Evolutionary conservation across 1,284 basidiomycete genomes (phyloP).

Genomic region (Farysia itapuensis): DNA sequence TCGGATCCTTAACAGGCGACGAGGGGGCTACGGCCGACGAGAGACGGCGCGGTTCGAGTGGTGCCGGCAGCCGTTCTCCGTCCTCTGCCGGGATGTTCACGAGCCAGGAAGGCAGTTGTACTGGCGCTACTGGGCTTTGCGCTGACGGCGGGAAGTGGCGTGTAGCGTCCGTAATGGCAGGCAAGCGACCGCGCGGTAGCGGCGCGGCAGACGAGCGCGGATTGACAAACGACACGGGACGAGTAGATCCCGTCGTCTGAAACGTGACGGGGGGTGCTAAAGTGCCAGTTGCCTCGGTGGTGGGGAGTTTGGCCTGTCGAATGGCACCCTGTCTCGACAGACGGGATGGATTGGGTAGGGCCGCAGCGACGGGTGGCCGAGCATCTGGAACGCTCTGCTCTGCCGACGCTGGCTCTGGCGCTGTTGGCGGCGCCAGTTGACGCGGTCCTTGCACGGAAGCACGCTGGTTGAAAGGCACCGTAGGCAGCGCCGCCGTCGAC

Average conservation of each 20-base stretch:
- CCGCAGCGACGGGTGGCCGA: too few relatives aligned
- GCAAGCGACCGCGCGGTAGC: slow-evolving; percentile 37
- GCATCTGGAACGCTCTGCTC: neutral
- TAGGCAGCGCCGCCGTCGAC: too few relatives aligned
- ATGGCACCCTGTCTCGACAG: slow-evolving; percentile 28
- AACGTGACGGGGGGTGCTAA: slow-evolving; percentile 1
- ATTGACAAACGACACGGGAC: slow-evolving; percentile 38
- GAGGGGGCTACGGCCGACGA: neutral
- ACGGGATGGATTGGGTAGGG: neutral
- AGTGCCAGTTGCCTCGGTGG: neutral
- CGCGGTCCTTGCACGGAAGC: neutral
- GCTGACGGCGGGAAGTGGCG: slow-evolving; percentile 48
- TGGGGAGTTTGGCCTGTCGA: slow-evolving; percentile 1
- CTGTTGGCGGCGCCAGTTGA: neutral
- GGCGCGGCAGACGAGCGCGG: slow-evolving; percentile 43
- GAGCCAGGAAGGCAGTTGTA: slow-evolving; percentile 26
- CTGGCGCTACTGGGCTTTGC: slow-evolving; percentile 6
- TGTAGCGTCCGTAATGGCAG: slow-evolving; percentile 47
- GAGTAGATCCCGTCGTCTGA: neutral
- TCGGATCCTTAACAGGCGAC: slow-evolving; percentile 3
- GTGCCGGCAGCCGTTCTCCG: slow-evolving; percentile 15
- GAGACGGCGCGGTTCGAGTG: slow-evolving; percentile 16
- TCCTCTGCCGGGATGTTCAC: slow-evolving; percentile 35
- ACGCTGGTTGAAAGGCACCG: neutral
- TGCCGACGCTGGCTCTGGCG: neutral